Evolutionary conservation across 495 filamentous ascomycete species (phyloP), one percentile per base, ranked within the genome.

Genomic region (Tetracladium setigerum): DNA sequence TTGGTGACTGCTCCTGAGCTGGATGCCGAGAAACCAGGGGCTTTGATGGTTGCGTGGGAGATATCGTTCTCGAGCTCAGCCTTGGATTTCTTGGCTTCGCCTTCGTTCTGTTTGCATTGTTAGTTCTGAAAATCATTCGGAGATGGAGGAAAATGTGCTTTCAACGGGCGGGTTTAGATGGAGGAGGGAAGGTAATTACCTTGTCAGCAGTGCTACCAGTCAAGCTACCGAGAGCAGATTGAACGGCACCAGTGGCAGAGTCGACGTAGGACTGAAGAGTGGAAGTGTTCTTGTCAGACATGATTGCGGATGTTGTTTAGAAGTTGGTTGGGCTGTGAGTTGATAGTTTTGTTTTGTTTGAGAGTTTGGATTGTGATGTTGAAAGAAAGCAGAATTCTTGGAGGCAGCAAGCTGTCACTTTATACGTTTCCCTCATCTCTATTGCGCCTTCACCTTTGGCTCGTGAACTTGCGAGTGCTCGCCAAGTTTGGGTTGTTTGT

Each of bases 211-310:
- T 69, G 66, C 68, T 83, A 65, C 91, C 91, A n/a, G 86, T 88
- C 35, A 94, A 41, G 49, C 70, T 70, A 44, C 88, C 86, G 35
- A 94, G 52, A 36, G 71, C 77, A 44, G 73, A 83, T 66, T 95
- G 88, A 43, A 79, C 80, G 34, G 78, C 62, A 46, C 85, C 87
- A 37, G 77, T 73, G 57, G 84, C 85, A n/a, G 72, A 74, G 75
- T 95, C 88, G 49, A 89, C 63, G 72, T 84, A 84, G 42, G 86
- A 85, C 73, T 89, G 76, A 61, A 87, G 70, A 52, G 87, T 91
- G 45, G 87, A 94, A 38, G 83, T 76, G 63, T 82, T 77, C 55
- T 76, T 72, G 69, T 76, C 71, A 63, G 83, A 79, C 83, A 87
- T 87, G 47, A 45, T 54, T 50, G 44, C 36, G 9, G 11, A 38